Percentiles rank a stretch among this genome's conserved stretches.
Evolutionary conservation across 1,284 basidiomycete genomes (phyloP).

Genomic region (Heliocybe sulcata): DNA sequence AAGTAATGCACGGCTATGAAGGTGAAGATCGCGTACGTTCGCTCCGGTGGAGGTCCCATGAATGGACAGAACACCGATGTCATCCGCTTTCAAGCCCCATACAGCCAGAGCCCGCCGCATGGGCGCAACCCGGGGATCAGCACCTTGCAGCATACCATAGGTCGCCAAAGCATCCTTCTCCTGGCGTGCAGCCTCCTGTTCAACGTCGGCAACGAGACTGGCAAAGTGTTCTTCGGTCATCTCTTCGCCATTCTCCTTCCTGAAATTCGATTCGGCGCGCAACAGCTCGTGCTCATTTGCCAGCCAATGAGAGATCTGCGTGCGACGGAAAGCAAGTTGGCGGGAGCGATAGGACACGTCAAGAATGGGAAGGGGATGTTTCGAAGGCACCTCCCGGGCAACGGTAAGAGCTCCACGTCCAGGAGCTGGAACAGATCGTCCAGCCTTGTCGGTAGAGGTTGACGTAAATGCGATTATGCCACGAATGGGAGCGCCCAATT

Average conservation of each 20-base stretch:
- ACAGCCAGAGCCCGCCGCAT: conserved; percentile 92
- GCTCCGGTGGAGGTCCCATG: conserved; percentile 96
- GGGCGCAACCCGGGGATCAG: conserved; percentile 80
- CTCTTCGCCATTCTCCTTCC: conserved; percentile 45
- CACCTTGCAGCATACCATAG: conserved; percentile 93
- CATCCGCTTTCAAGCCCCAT: conserved; percentile 92
- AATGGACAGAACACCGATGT: conserved; percentile 85
- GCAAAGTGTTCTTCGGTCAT: conserved; percentile 68
- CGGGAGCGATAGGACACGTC: conserved; percentile 83
- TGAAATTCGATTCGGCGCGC: conserved; percentile 66
- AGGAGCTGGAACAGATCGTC: conserved; percentile 90
- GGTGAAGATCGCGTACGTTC: conserved; percentile 47
- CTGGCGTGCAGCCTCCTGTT: conserved; percentile 84
- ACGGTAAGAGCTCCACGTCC: conserved; percentile 86
- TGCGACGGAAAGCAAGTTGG: conserved; percentile 89
- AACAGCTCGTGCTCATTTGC: conserved; percentile 82
- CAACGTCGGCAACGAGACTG: conserved; percentile 73
- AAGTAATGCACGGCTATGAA: conserved; percentile 4
- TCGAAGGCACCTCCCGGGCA: conserved; percentile 74
- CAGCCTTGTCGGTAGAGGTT: conserved; percentile 95
- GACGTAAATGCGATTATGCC: conserved; percentile 94
- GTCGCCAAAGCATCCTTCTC: conserved; percentile 86
- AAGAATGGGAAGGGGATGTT: conserved; percentile 71
- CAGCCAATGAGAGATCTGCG: conserved; percentile 92
- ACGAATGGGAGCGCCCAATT: conserved; percentile 91